These are phyloP conservation scores for Oldenlandia corymbosa DNA, from an alignment of 257 asterid species.

Conservation along the genomic window DNA sequence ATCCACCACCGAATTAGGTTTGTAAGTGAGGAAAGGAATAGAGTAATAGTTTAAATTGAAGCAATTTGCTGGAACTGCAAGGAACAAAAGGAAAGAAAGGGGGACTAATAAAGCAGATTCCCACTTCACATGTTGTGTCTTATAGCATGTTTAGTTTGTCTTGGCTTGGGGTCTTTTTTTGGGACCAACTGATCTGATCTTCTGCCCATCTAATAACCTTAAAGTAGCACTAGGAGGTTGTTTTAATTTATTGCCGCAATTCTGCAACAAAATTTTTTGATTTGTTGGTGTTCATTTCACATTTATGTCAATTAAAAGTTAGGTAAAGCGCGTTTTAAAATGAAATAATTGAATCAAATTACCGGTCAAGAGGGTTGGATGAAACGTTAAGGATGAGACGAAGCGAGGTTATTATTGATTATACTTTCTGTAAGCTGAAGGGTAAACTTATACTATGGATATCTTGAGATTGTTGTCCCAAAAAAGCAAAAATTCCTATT, in stretches of 20 bases:
- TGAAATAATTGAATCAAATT: too few relatives aligned
- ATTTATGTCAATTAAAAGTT: too few relatives aligned
- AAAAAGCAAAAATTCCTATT: background rate
- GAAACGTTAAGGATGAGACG: too few relatives aligned
- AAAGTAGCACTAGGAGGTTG: background rate
- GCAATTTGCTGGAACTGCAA: conserved; percentile 31
- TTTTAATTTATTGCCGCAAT: background rate
- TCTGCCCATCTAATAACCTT: conserved; percentile 18
- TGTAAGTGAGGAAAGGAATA: conserved; percentile 9
- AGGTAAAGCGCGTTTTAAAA: too few relatives aligned
- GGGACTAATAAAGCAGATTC: conserved; percentile 35
- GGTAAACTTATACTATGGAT: too few relatives aligned
- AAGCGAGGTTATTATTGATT: too few relatives aligned
- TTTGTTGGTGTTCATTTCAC: too few relatives aligned
- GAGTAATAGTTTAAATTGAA: background rate
- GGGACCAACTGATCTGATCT: conserved; percentile 29
- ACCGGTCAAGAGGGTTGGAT: too few relatives aligned
- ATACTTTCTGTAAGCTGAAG: too few relatives aligned
- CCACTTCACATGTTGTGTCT: conserved; percentile 36
- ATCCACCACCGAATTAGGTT: background rate
- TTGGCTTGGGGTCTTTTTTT: conserved; percentile 21
- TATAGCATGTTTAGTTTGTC: conserved; percentile 29
- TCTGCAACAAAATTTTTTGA: too few relatives aligned
- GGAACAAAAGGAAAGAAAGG: conserved; percentile 28
- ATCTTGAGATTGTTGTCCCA: too few relatives aligned